A percentile compares a stretch with the other conserved stretches of the same genome.
Evolutionary conservation across 2,329 filamentous ascomycete genomes (phyloP).

Genomic region (Verticillium tricorpus): DNA sequence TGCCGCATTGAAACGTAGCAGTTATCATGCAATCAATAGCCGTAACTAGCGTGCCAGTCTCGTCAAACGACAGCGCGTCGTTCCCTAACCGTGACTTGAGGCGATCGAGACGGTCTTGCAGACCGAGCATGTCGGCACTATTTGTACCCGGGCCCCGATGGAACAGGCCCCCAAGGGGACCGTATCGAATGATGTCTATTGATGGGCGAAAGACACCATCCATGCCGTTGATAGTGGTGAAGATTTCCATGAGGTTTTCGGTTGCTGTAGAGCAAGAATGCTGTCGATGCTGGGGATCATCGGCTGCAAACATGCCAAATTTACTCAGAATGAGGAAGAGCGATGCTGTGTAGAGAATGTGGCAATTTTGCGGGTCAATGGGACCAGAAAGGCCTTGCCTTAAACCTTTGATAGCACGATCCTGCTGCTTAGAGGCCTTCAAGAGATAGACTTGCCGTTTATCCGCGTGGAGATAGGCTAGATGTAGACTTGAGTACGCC

Average conservation of each 20-base stretch:
- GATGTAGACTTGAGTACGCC: not conserved
- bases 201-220: not conserved
- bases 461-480: not conserved
- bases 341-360: constrained; percentile 2
- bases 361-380: not conserved
- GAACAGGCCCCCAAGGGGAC: not conserved
- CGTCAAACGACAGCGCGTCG: not conserved
- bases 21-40: not conserved
- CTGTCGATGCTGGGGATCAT: not conserved
- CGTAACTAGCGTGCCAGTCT: not conserved
- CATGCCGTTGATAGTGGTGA: not conserved
- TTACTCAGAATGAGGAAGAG: constrained; percentile 9
- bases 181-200: not conserved
- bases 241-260: not conserved
- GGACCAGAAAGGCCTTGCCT: not conserved
- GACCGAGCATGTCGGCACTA: not conserved
- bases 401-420: not conserved
- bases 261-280: not conserved
- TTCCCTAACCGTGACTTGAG: not conserved
- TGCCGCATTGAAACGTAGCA: not conserved
- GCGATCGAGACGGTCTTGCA: not conserved
- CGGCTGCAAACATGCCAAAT: not conserved
- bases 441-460: not conserved
- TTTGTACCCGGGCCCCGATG: too few species aligned
- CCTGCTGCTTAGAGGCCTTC: not conserved